Base-by-base conservation (phyloP, 345 rosid species). In the Reutealis trisperma region DNA sequence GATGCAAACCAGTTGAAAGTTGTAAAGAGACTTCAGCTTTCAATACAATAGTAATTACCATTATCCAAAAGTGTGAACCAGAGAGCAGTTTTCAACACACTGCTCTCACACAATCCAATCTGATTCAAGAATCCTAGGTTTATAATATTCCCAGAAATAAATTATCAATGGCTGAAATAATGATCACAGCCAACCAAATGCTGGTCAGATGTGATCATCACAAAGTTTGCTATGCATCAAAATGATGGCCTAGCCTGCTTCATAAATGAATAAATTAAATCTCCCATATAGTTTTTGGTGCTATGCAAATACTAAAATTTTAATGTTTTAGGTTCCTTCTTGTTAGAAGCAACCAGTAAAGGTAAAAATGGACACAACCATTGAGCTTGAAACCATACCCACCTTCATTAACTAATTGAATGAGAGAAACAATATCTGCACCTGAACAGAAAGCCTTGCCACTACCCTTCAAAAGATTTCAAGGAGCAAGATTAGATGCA, bases 361-460 rank as follows among this genome's bases (percentile, higher is more conserved):
- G 19, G 5, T n/a, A 22, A 22, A 24, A 47, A 60, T 32, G 21
- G 22, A 27, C 19, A 54, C 2, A 49, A 24, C 32, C 52, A 25
- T 8, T 13, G 75, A 62, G 70, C 15, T 52, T 74, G 18, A 67
- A 64, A 61, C 8, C 63, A 13, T 32, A 68, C 70, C 21, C 47
- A 93, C 98, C 99, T 86, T 89, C 90, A 81, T 79, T 85, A 69
- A 88, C 78, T 71, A 85, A 86, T 70, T 84, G 83, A 80, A 81
- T 82, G 62, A 95, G 91, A 70, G 90, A 72, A 65, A 90, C 79
- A 4, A 87, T 92, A 87, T 95, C 99, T 47, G 85, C 85, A 24
- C 99, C 98, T 16, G 98, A 87, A 86, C 94, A 93, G 80, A 93
- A 95, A 57, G 91, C 94, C 86, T 82, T 88, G 83, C 90, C 96